Base-by-base conservation (phyloP, 2,329 filamentous ascomycete species). In the Talaromyces atroroseus region DNA sequence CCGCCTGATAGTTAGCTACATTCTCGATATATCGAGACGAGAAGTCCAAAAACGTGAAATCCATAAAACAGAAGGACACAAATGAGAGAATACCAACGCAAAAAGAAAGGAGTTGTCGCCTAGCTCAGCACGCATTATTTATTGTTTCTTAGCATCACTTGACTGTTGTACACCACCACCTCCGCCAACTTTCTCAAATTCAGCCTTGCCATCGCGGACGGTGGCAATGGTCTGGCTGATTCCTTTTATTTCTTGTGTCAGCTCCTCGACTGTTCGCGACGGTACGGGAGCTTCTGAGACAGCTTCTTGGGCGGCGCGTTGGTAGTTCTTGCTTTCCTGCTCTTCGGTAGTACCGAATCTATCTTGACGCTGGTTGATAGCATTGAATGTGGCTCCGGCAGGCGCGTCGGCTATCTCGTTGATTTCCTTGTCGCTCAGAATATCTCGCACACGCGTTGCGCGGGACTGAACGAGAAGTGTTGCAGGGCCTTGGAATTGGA, bases 391-490 rank as follows among this genome's bases (percentile, higher is more conserved):
- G 1, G 81, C 79, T 1, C 92, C 92, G 0, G 90, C 83, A 32
- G 91, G 88, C 5, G 85, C 79, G 67, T 92, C 87, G 0, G 92
- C 92, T 59, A 96, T 89, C 74, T 97, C 94, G 63, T 95, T 92
- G 56, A 97, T 83, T 62, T 99, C 87, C 50, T 86, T 82, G 26
- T 81, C 79, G 4, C 86, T 89, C 62, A 99, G 77, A 2, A 89
- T 82, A 62, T 99, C 92, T 53, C 83, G 85, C 45, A 95, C 76
- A 16, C 88, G 81, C 21, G 89, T 83, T 14, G 86, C 91, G n/a
- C 92, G 84, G 52, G 90, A 95, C 61, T 95, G 95, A 65, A 99
- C 78, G 45, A 97, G 80, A 49, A 99, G 82, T 2, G 89, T 96
- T 5, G 83, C 83, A 1, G 94, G 94, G 0, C 94, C 94, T 56